Conservation (phyloP, 23 red algal genomes). For the Gracilaria gracilis region DNA sequence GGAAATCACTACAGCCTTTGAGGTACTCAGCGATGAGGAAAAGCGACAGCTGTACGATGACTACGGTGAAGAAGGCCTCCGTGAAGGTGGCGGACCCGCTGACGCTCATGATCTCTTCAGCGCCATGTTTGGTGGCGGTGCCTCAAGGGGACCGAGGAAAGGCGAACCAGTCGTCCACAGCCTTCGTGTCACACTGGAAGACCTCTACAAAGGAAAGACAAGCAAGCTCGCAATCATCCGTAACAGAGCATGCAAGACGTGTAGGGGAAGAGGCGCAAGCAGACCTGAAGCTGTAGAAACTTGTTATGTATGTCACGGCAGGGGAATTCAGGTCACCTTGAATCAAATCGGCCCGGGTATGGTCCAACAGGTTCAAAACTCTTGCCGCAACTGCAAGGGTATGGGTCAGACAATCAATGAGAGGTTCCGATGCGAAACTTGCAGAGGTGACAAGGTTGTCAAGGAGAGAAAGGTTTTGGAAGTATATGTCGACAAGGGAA, state of each 20-base stretch:
- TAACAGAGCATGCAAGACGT: slow-evolving; percentile 87
- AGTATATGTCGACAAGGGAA: slow-evolving; percentile 94
- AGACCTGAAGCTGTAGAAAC: slow-evolving; percentile 53
- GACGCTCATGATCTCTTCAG: slow-evolving; percentile 95
- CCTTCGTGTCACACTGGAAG: slow-evolving; percentile 89
- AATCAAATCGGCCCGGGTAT: slow-evolving; percentile 98
- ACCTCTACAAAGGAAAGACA: slow-evolving; percentile 97
- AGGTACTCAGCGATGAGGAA: slow-evolving; percentile 91
- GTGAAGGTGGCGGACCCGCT: slow-evolving; percentile 74
- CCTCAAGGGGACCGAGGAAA: slow-evolving; percentile 85
- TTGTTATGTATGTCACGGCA: slow-evolving; percentile 87
- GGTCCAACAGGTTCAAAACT: slow-evolving; percentile 97
- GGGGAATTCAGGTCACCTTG: slow-evolving; percentile 82
- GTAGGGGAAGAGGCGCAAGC: slow-evolving; percentile 85
- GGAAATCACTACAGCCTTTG: slow-evolving; percentile 92
- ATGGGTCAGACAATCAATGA: slow-evolving; percentile 78
- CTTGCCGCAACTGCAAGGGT: slow-evolving; percentile 84
- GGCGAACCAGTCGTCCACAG: slow-evolving; percentile 90
- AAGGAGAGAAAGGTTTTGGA: slow-evolving; percentile 97
- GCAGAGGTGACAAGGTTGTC: slow-evolving; percentile 87
- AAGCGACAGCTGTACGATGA: slow-evolving; percentile 97
- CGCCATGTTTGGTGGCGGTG: slow-evolving; percentile 92
- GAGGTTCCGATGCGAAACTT: slow-evolving; percentile 79
- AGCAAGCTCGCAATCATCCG: slow-evolving; percentile 97
- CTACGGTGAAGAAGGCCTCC: slow-evolving; percentile 95